Evolutionary conservation across 2,329 filamentous ascomycete species (phyloP), one percentile per base, ranked within the genome.

Genomic region (Fusarium nisikadoi): DNA sequence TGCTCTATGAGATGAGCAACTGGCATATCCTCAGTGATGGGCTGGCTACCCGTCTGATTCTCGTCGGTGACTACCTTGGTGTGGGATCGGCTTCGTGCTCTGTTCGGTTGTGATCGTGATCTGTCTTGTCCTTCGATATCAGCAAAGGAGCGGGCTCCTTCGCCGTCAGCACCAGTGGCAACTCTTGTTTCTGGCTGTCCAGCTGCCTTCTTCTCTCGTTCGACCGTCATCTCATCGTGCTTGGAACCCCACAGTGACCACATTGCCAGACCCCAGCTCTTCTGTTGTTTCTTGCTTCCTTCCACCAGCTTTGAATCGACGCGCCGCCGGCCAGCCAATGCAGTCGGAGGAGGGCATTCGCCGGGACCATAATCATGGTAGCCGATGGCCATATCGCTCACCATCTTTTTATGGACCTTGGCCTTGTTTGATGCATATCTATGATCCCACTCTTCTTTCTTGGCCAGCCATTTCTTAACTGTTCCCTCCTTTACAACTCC

Each of bases 191-290:
- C 78, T 4, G 79, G 76, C 31, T 80, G 75, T 63, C 82, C 81
- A 5, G 86, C 84, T 2, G 86, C 86, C 70, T 86, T 85, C 57
- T 87, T 80, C 78, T 91, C 89, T 7, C 89, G 84, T 50, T 85
- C 83, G 7, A 97, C 86, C 0, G 92, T 93, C 69, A 86, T 86
- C 80, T 95, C 89, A 78, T 98, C 96, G 78, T 98, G 94, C 79
- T 93, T 97, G 49, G 92, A 95, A 19, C 94, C 94, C 93, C 94
- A 97, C 3, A 92, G 85, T 54, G 91, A 93, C 95, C 95, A 98
- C 72, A 98, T 83, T 5, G 91, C 89, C 80, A 98, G 85, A 12
- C 92, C 93, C 81, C 92, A 89, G 72, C 93, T 94, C 85, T 89
- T 91, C 73, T 82, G 86, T 81, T 86, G 90, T 78, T 87, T 87